Base-by-base conservation (phyloP, 1,139 yeast species). In the Suzukiozyma palmioleophila region DNA sequence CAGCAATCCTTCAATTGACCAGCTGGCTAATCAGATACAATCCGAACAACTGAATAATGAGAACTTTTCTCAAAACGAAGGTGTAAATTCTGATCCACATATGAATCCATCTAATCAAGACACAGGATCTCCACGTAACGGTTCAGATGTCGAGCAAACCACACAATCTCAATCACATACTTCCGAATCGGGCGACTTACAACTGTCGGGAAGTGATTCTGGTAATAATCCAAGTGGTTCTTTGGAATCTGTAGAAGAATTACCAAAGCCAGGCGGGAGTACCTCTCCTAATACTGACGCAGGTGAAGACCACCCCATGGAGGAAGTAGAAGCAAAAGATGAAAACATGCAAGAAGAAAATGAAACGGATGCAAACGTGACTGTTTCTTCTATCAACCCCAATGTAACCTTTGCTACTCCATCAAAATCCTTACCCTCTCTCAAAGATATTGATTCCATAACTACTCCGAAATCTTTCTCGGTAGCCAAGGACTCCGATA, bases 381-480 rank as follows among this genome's bases (percentile, higher is more conserved):
- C 35, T 5, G n/a, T 12, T 3, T 11, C 35, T 12, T 32, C 35
- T 9, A 32, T 32, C 13, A 32, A 32, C 12, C 35, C 35, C 6
- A 55, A 32, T 22, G 35, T 32, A 18, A 32, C 35, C 32, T 65
- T 64, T 43, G 58, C 70, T n/a, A 69, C 75, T 8, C 75, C 75
- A 1, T 66, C 66, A 55, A 70, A 70, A 45, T 54, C 62, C 13
- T 55, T 71, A 25, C 75, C 75, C 2, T 64, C 75, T 6, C 52
- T 70, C 26, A 71, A 70, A 50, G 75, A 70, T 39, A 68, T 69
- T 15, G 76, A 70, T 36, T 52, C 55, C 11, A 69, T 71, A 27
- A 60, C 56, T 8, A 71, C 77, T 1, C 76, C 76, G 1, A 69
- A 69, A 42, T 50, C 66, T 10, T 69, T 71, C 47, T 50, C 52